Evolutionary conservation across 2,329 filamentous ascomycete species (phyloP).

Genomic region (Aspergillus thermomutatus): DNA sequence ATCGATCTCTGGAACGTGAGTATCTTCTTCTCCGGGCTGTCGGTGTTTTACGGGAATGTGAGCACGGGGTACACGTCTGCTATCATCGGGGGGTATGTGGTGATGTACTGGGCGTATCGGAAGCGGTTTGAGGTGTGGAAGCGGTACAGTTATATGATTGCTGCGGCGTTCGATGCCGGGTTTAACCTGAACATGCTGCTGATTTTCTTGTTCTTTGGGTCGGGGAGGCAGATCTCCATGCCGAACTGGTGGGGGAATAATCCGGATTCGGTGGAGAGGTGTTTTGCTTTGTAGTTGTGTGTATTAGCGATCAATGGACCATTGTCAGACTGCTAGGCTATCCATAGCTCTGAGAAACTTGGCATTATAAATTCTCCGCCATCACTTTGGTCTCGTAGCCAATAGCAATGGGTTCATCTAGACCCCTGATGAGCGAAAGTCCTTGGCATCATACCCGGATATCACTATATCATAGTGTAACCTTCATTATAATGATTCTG

Average conservation of each 20-base stretch:
- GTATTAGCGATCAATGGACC: too few relatives aligned
- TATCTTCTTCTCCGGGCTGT: constrained; percentile 57
- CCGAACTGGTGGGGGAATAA: constrained; percentile 65
- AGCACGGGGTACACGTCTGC: constrained; percentile 57
- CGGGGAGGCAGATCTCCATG: constrained; percentile 56
- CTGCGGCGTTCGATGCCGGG: constrained; percentile 60
- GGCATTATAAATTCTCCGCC: too few relatives aligned
- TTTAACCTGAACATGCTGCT: constrained; percentile 62
- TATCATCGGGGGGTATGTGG: constrained; percentile 59
- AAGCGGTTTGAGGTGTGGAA: constrained; percentile 57
- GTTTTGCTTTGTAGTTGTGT: constrained; percentile 49
- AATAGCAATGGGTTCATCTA: too few relatives aligned
- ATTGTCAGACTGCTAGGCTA: too few relatives aligned
- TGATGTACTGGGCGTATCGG: constrained; percentile 59
- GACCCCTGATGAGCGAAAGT: too few relatives aligned
- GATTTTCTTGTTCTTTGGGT: constrained; percentile 59
- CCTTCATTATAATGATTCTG: too few relatives aligned
- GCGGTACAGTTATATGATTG: constrained; percentile 59
- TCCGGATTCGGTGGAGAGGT: constrained; percentile 52
- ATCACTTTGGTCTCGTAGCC: too few relatives aligned
- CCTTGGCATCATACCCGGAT: too few relatives aligned
- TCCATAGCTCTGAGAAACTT: too few relatives aligned
- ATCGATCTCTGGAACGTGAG: constrained; percentile 60
- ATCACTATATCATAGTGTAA: too few relatives aligned
- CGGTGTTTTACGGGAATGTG: constrained; percentile 60